Conservation (phyloP, 768 basidiomycete species). For the Leccinum subtestaceum region DNA sequence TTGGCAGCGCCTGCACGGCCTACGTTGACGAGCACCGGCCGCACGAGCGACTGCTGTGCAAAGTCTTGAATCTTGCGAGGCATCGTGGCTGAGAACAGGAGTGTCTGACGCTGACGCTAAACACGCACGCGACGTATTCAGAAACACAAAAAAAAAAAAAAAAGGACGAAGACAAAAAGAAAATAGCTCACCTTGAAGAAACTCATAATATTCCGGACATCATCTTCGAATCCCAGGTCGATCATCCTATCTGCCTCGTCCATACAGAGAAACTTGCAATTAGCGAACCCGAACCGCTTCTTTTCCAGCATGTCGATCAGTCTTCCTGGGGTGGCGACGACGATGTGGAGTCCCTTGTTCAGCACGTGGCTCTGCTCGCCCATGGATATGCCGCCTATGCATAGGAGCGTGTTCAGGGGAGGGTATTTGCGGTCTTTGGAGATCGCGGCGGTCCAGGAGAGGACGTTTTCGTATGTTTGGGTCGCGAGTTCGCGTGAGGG, state of each 20-base stretch:
- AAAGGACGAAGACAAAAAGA: background rate
- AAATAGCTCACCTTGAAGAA: constrained; percentile 79
- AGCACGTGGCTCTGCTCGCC: constrained; percentile 92
- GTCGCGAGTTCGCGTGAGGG: constrained; percentile 95
- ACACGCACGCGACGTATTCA: background rate
- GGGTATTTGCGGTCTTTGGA: constrained; percentile 82
- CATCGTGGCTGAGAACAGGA: constrained; percentile 99
- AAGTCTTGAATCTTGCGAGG: constrained; percentile 99
- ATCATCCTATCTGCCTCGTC: constrained; percentile 99
- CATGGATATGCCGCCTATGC: constrained; percentile 99
- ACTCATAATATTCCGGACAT: constrained; percentile 98
- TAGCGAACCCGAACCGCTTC: constrained; percentile 85
- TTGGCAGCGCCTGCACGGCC: constrained; percentile 98
- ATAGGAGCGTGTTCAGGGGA: constrained; percentile 80
- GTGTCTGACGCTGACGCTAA: constrained; percentile 92
- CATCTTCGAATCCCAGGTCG: constrained; percentile 97
- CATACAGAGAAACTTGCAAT: constrained; percentile 97
- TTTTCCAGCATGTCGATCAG: constrained; percentile 99
- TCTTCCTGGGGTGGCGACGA: constrained; percentile 95
- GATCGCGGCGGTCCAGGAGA: constrained; percentile 81
- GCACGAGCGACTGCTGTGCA: constrained; percentile 93
- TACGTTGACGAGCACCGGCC: constrained; percentile 93
- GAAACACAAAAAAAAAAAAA: background rate
- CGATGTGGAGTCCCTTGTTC: constrained; percentile 89
- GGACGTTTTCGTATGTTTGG: constrained; percentile 94